Evolutionary conservation across 2,329 filamentous ascomycete genomes (phyloP).

Genomic region (Fonsecaea erecta): DNA sequence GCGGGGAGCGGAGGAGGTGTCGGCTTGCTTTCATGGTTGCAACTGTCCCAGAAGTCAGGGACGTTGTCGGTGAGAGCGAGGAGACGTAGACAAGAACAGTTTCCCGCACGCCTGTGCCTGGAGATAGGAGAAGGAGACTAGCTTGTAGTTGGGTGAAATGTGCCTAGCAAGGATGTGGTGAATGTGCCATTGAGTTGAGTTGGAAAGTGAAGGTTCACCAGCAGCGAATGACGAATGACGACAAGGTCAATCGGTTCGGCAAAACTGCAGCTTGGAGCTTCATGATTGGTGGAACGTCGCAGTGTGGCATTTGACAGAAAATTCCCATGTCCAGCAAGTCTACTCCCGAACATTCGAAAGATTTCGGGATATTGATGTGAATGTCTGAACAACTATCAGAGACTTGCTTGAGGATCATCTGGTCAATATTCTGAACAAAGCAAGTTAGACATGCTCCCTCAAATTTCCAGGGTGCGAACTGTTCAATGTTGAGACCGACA

Average conservation of each 20-base stretch:
- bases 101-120: not conserved
- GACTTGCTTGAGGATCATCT: not conserved
- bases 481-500: not conserved
- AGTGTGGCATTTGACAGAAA: not conserved
- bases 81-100: not conserved
- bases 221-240: conserved; percentile 19
- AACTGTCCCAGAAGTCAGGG: not conserved
- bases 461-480: not conserved
- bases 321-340: no score
- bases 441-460: not conserved
- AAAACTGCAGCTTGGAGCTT: conserved; percentile 9
- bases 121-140: not conserved
- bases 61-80: not conserved
- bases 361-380: not conserved
- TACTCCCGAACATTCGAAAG: not conserved
- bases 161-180: not conserved
- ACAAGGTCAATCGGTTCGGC: conserved; percentile 7
- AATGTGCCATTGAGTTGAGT: not conserved
- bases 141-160: not conserved
- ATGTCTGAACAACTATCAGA: not conserved
- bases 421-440: not conserved
- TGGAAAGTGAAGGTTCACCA: not conserved
- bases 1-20: conserved; percentile 16
- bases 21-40: conserved; percentile 22
- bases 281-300: conserved; percentile 16